phyloP scores from a whole-genome alignment of 768 basidiomycete genomes.

The Cystofilobasidium bisporidii region DNA sequence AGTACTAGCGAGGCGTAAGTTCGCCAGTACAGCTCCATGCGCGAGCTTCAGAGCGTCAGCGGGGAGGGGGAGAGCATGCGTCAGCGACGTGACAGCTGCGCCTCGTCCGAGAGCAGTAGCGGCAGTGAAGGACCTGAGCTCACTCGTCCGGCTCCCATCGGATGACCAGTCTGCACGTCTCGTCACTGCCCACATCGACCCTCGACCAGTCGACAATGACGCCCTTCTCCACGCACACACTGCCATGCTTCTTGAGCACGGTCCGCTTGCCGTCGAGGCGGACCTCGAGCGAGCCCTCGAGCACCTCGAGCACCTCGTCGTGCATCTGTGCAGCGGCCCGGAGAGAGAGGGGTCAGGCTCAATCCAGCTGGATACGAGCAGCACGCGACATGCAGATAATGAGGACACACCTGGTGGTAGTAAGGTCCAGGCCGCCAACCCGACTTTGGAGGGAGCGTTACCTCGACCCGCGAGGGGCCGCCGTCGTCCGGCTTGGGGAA shows the following conservation, averaged over 20 bases:
- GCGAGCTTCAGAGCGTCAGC: background rate
- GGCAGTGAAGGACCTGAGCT: background rate
- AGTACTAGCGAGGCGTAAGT: background rate
- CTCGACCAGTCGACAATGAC: conserved; percentile 1
- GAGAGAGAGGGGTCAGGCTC: too few relatives aligned
- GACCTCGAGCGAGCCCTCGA: background rate
- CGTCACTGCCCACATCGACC: background rate
- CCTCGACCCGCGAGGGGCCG: background rate
- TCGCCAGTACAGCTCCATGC: background rate
- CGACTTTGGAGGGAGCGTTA: background rate
- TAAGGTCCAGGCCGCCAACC: background rate
- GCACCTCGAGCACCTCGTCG: conserved; percentile 4
- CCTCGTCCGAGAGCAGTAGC: background rate
- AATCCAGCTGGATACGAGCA: too few relatives aligned
- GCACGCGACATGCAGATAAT: too few relatives aligned
- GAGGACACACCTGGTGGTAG: background rate
- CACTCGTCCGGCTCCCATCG: background rate
- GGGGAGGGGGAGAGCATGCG: too few relatives aligned
- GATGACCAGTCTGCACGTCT: background rate
- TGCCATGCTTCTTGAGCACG: background rate
- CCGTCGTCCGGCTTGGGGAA: background rate
- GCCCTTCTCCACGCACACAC: background rate
- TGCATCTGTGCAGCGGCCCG: too few relatives aligned
- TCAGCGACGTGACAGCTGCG: too few relatives aligned
- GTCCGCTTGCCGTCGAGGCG: background rate